Evolutionary conservation across 768 basidiomycete genomes (phyloP).

Genomic region (Boletus eberwhitei): DNA sequence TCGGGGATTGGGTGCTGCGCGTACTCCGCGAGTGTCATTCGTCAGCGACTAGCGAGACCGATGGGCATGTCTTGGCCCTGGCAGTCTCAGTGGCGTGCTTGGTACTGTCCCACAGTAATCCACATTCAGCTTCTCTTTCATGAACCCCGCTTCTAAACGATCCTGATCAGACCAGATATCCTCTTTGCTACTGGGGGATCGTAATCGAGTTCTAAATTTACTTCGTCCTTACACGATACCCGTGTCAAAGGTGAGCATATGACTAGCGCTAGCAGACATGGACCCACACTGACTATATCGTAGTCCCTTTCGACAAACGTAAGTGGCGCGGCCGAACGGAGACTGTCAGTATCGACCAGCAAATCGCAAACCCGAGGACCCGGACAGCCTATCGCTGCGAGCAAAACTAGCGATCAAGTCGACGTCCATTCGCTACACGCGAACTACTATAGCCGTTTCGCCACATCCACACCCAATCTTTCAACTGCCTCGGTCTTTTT

Average conservation of each 20-base stretch:
- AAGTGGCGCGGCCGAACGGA: conserved; percentile 21
- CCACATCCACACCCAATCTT: conserved; percentile 35
- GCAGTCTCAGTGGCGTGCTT: conserved; percentile 33
- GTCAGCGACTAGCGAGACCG: conserved; percentile 1
- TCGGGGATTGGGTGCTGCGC: conserved; percentile 31
- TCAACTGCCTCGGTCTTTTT: conserved; percentile 48
- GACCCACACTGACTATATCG: conserved; percentile 18
- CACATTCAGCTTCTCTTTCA: conserved; percentile 24
- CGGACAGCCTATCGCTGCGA: conserved; percentile 1
- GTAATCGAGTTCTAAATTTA: conserved; percentile 40
- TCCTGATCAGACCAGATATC: conserved; percentile 38
- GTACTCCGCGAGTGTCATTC: conserved; percentile 20
- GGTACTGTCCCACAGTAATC: conserved; percentile 36
- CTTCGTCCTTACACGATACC: conserved; percentile 40
- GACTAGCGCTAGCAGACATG: conserved; percentile 1
- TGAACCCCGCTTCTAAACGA: conserved; percentile 24
- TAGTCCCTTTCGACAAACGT: conserved; percentile 26
- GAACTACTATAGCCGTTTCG: conserved; percentile 21
- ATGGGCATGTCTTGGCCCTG: conserved; percentile 22
- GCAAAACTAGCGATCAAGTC: conserved; percentile 9
- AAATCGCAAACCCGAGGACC: conserved; percentile 22
- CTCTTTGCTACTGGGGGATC: conserved; percentile 35
- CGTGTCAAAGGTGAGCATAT: conserved; percentile 27
- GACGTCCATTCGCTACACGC: conserved; percentile 9
- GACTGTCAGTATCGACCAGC: conserved; percentile 19